Evolutionary conservation across 1,284 basidiomycete species (phyloP), one percentile per base, ranked within the genome.

Genomic region (Psilocybe mexicana): DNA sequence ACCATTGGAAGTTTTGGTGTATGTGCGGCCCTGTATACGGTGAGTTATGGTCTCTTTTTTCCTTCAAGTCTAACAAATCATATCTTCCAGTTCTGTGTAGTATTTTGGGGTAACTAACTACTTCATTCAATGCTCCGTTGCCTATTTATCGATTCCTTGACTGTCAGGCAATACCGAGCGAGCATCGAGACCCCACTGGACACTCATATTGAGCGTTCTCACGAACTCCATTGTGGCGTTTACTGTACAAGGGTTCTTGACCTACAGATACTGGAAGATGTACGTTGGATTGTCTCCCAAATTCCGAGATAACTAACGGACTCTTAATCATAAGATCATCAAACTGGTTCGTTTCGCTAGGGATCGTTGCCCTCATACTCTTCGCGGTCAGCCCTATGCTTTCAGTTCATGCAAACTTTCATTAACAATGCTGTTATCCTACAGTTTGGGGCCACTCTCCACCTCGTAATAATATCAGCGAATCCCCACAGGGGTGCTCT

Each of bases 201-300:
- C 54, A 6, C 24, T 54, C 4, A 28, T 50, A 12, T 3, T 51
- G n/a, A 57, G 45, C 43, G 18, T 57, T 6, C 3, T 60, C 14
- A 40, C 49, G 2, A 57, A 52, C 18, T 45, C 51, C 6, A 12
- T 60, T 23, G 11, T 24, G 2, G 24, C 44, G 24, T 45, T 57
- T 43, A 55, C 57, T 6, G 58, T 62, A 24, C 58, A 62, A 54
- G 36, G 26, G 0, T 62, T 62, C 45, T 57, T 62, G 49, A 50
- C 57, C 11, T 58, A 55, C 24, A 30, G 61, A 28, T 62, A 62
- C 38, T 62, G 50, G 46, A 54, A 43, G 43, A 40, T 60, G 61
- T 60, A n/a, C 52, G 61, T 54, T 36, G 3, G 33, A 28, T 3
- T 7, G 2, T 23, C 26, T 6, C 7, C 33, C n/a, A 12, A 36